These are phyloP conservation scores for Cunninghamia lanceolata DNA, from an alignment of 75 land plant genomes.

Conservation along the genomic window DNA sequence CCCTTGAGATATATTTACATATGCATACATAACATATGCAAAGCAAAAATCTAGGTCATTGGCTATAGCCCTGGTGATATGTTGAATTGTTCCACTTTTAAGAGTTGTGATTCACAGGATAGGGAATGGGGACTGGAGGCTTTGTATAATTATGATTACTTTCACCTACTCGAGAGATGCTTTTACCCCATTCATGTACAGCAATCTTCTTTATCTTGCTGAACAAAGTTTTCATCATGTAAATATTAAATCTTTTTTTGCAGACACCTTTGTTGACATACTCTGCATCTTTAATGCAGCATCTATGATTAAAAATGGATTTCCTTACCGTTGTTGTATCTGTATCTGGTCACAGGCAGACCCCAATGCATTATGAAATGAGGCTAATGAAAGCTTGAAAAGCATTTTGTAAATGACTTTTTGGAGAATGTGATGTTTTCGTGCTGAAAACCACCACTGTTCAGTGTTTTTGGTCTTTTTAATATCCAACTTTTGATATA, in stretches of 20 bases:
- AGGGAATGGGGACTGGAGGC: background rate
- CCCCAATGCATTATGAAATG: background rate
- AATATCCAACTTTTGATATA: background rate
- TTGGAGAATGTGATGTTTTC: conserved; percentile 8
- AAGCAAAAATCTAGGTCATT: too few species aligned
- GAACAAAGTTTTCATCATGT: background rate
- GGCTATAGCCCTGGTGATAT: too few species aligned
- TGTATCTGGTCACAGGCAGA: background rate
- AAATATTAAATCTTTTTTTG: background rate
- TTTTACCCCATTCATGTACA: background rate
- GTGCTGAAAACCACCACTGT: conserved; percentile 3
- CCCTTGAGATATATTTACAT: background rate
- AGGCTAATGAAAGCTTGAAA: background rate
- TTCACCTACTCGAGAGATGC: background rate
- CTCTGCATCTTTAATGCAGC: background rate
- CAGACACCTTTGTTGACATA: background rate
- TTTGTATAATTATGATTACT: conserved; percentile 12
- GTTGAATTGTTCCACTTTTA: too few species aligned
- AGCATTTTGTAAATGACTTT: conserved; percentile 7
- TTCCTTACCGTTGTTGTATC: background rate
- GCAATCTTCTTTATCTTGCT: background rate
- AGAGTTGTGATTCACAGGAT: too few species aligned
- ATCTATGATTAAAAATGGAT: background rate
- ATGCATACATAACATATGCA: background rate
- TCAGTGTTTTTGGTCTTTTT: background rate